Percentiles rank a stretch among this genome's conserved stretches.
Conservation (phyloP, 257 asterid genomes). For the Thymus quinquecostatus region DNA sequence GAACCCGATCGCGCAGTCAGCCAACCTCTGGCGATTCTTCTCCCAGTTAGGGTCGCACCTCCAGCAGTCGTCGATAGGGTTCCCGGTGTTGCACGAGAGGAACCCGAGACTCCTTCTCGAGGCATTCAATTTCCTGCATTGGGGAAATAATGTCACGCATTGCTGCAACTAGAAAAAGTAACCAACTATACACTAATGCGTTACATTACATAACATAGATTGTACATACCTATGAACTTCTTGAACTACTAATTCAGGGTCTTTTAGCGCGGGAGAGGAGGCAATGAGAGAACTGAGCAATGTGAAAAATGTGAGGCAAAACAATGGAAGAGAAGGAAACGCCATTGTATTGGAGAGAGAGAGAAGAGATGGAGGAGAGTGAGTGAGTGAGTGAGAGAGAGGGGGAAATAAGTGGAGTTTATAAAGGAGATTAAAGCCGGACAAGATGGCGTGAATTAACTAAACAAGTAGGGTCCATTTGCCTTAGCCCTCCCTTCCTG, state of each 20-base stretch:
- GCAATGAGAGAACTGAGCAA: conserved; percentile 48
- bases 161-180: not conserved
- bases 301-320: conserved; percentile 36
- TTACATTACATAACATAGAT: too few species aligned
- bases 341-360: conserved; percentile 42
- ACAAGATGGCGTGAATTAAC: conserved; percentile 65
- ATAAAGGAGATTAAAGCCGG: conserved; percentile 47
- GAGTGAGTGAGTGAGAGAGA: conserved; percentile 15
- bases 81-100: conserved; percentile 73
- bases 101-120: conserved; percentile 70
- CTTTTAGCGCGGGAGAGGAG: conserved; percentile 42
- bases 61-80: conserved; percentile 90
- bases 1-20: conserved; percentile 79
- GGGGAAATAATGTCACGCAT: conserved; percentile 16
- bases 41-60: conserved; percentile 76
- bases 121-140: conserved; percentile 63
- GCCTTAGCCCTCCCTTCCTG: conserved; percentile 40
- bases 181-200: not conserved
- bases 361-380: conserved; percentile 11
- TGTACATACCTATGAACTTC: conserved; percentile 62
- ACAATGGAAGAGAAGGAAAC: conserved; percentile 30
- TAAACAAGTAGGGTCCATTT: conserved; percentile 55
- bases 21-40: conserved; percentile 61
- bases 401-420: conserved; percentile 34
- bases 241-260: conserved; percentile 62